Base-by-base conservation (phyloP, 1,284 basidiomycete genomes). In the Microbotryum saponariae region DNA sequence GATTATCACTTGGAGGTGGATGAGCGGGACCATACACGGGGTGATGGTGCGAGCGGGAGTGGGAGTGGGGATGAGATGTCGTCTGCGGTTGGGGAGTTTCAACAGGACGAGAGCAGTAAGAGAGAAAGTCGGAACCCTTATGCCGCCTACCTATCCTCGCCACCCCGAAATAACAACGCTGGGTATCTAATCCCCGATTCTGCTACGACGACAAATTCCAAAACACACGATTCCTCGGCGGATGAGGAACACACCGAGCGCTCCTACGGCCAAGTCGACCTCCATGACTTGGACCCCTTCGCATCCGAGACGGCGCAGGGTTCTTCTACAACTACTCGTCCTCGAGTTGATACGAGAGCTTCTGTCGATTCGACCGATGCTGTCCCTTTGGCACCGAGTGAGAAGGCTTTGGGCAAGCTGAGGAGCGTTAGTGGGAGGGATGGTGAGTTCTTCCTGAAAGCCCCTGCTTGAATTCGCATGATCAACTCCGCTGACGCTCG, bases 351-450 rank as follows among this genome's bases (percentile, higher is more conserved):
- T 42, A 42, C 37, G 37, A 42, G 16, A 16, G 14, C 37, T 16
- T 42, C 37, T 18, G 14, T 42, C 37, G 37, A 42, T 4, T 42
- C 37, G 37, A 42, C 37, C 3, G 37, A 42, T 42, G 37, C 14
- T 18, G 37, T 42, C 16, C 37, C 37, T 12, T 42, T 16, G 37
- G 37, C 16, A 42, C 70, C 70, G 9, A 64, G 62, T 12, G 63
- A 55, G 47, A 70, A 70, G 45, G 70, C 70, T 20, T 51, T 71
- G n/a, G 70, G 70, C 16, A 71, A 71, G 56, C n/a, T 71, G 27
- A 61, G 70, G 25, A 52, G 69, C 20, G 60, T 71, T 14, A 63
- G 60, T 20, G 53, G 55, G 8, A 20, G 61, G 23, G 51, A 58
- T 37, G 62, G 60, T 66, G 52, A 54, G 59, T 56, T 6, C 31